Evolutionary conservation across 139 green algal genomes (phyloP).

Genomic region (Spirogloea muscicola): DNA sequence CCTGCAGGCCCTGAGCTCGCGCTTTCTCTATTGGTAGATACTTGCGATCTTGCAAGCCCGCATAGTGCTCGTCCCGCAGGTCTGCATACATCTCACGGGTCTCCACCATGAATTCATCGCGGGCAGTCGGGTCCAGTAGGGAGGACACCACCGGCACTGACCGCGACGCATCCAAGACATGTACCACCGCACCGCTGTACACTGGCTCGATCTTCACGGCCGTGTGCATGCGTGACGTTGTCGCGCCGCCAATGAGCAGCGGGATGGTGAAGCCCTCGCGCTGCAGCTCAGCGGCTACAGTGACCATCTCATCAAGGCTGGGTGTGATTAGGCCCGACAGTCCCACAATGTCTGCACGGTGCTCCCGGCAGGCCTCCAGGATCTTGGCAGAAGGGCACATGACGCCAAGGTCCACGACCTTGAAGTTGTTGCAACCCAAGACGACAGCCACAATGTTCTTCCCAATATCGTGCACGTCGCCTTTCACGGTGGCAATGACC

Average conservation of each 20-base stretch:
- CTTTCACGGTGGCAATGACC: conserved; percentile 97
- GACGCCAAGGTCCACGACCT: conserved; percentile 94
- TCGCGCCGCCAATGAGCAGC: conserved; percentile 94
- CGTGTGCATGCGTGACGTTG: conserved; percentile 97
- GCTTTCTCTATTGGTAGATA: conserved; percentile 66
- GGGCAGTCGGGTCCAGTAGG: conserved; percentile 70
- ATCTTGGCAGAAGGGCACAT: conserved; percentile 96
- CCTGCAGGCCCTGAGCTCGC: conserved; percentile 49
- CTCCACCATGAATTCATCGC: conserved; percentile 71
- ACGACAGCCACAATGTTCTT: conserved; percentile 99
- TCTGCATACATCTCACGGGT: conserved; percentile 83
- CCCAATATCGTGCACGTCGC: conserved; percentile 98
- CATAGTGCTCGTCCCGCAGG: conserved; percentile 83
- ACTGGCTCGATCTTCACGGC: conserved; percentile 93
- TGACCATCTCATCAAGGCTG: conserved; percentile 97
- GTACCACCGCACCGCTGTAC: conserved; percentile 78
- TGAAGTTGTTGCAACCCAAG: conserved; percentile 99
- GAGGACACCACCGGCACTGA: conserved; percentile 85
- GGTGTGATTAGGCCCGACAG: conserved; percentile 97
- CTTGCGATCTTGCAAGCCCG: conserved; percentile 89
- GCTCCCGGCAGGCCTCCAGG: conserved; percentile 76
- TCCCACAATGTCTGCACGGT: conserved; percentile 94
- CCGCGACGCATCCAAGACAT: conserved; percentile 93
- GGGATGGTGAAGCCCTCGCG: conserved; percentile 80
- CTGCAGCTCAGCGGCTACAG: conserved; percentile 92